These are phyloP conservation scores for Phytophthora sansomeana DNA, from an alignment of 352 stramenopile species.

Conservation along the genomic window DNA sequence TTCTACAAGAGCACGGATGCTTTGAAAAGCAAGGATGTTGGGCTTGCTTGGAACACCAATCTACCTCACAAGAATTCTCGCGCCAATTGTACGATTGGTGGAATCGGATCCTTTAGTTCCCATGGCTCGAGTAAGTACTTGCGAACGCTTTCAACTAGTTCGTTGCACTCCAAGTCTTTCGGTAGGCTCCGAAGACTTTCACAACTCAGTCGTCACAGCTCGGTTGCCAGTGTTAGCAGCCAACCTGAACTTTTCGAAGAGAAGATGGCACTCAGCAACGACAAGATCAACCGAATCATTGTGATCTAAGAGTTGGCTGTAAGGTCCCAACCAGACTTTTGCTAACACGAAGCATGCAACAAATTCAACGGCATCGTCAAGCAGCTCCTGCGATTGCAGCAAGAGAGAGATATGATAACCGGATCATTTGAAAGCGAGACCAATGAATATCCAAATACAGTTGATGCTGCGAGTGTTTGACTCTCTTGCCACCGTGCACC, in stretches of 20 bases:
- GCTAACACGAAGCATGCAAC: not conserved
- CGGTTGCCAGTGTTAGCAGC: not conserved
- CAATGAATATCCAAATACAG: no score
- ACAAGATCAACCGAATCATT: not conserved
- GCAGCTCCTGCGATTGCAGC: no score
- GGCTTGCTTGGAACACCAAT: conserved; percentile 2
- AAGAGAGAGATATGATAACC: no score
- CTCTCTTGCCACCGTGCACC: not conserved
- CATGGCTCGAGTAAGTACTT: conserved; percentile 5
- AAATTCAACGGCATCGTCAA: no score
- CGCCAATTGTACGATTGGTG: no score
- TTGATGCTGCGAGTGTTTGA: not conserved
- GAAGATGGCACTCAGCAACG: not conserved
- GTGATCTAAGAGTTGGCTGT: not conserved
- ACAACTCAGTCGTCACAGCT: conserved; percentile 18
- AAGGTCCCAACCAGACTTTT: not conserved
- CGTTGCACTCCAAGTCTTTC: conserved; percentile 16
- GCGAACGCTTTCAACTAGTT: conserved; percentile 11
- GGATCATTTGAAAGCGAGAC: no score
- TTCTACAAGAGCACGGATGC: conserved; percentile 2
- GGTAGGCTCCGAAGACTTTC: conserved; percentile 17
- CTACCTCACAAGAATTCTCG: no score
- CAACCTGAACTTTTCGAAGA: not conserved
- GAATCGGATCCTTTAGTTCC: not conserved
- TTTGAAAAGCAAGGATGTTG: not conserved